Evolutionary conservation across 2,329 filamentous ascomycete species (phyloP), one percentile per base, ranked within the genome.

Genomic region (Chrysoporthe cubensis): DNA sequence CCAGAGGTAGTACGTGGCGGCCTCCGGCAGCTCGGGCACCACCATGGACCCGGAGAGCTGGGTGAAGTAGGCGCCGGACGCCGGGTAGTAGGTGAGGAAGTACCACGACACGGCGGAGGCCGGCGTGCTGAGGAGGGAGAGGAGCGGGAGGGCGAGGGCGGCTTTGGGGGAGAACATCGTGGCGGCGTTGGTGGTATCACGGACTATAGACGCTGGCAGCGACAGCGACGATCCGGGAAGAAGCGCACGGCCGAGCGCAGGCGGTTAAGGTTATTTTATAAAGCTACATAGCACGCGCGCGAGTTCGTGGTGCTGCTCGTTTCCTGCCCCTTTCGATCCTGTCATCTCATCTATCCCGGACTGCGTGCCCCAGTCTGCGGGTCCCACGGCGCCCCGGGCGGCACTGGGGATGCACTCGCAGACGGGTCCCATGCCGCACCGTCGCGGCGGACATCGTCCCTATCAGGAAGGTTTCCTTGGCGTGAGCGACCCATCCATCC

Each of bases 1-100:
- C 79, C 79, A 81, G 11, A 81, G 77, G 69, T 81, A 82, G 69
- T 80, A 81, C 9, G 73, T 75, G 0, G 74, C 80, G 8, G 77
- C 77, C 61, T 72, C 65, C 26, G 73, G 75, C 34, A 78, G 71
- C 7, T 70, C 68, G 46, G 76, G 76, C 46, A 76, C 73, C 6
- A 74, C 69, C 72, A 78, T 74, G 4, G 71, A 70, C 5, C 76
- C 76, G 16, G 76, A 75, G 66, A 78, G 73, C 6, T 74, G 74
- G 18, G 76, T 78, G 71, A 78, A 77, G 42, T 76, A 73, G 68
- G 77, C 72, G 6, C 76, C 76, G n/a, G 74, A 75, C 4, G 74
- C 73, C 65, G 76, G 73, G 48, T 74, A 74, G 70, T 78, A 78
- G 21, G 72, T 73, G n/a, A 78, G 74, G 58, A 77, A 78, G 50